Evolutionary conservation across 306 rosid species (phyloP).

Genomic region (Prunus persica): Prunus_persica_NCBIv2 NC_034010.1:13322501-13323000

Average conservation of each 20-base stretch:
- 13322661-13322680: neutral
- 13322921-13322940: neutral
- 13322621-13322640: neutral
- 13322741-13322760: neutral
- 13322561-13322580: neutral
- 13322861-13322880: too few species aligned
- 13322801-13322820: neutral
- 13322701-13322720: neutral
- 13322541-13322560: neutral
- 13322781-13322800: neutral
- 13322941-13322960: neutral
- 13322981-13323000: neutral
- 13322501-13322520: neutral
- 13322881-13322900: too few species aligned
- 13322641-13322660: neutral
- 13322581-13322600: neutral
- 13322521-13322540: neutral
- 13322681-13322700: neutral
- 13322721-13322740: neutral
- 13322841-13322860: too few species aligned
- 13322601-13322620: neutral
- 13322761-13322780: neutral
- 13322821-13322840: neutral
- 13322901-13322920: neutral
- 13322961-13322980: neutral